Conservation (phyloP, 139 green algal genomes). For the Pleodorina starrii region DNA sequence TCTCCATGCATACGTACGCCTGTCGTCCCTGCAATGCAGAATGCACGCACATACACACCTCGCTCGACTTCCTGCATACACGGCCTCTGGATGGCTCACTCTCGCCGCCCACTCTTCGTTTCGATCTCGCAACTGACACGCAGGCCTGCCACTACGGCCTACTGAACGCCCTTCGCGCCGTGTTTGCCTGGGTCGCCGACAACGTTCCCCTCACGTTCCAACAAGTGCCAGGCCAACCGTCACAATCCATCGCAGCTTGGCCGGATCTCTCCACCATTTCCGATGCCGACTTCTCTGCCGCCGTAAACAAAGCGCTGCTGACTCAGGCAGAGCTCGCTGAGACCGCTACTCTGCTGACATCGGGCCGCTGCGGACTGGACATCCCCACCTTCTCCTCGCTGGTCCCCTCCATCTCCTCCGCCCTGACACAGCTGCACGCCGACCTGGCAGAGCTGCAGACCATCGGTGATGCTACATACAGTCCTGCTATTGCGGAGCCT, state of each 20-base stretch:
- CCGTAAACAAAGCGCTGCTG: not conserved
- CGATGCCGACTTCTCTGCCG: not conserved
- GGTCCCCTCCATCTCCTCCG: not conserved
- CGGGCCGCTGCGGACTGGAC: not conserved
- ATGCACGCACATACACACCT: no score
- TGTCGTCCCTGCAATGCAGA: no score
- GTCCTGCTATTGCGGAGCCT: no score
- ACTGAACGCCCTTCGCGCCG: not conserved
- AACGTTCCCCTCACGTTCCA: not conserved
- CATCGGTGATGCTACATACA: no score
- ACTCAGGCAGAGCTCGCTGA: not conserved
- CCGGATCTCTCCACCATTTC: not conserved
- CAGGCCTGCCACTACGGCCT: constrained; percentile 12
- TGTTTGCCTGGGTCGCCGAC: constrained; percentile 1
- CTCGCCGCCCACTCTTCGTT: no score
- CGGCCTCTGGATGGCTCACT: no score
- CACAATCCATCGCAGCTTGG: not conserved
- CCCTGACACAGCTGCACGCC: not conserved
- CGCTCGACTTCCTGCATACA: no score
- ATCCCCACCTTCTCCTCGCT: not conserved
- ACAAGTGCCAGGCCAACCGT: not conserved
- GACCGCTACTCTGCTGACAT: not conserved
- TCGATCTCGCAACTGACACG: no score
- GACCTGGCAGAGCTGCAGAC: not conserved
- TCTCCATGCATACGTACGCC: no score